Evolutionary conservation across 257 asterid genomes (phyloP), one percentile per base, ranked within the genome.

Genomic region (Petrea volubilis): DNA sequence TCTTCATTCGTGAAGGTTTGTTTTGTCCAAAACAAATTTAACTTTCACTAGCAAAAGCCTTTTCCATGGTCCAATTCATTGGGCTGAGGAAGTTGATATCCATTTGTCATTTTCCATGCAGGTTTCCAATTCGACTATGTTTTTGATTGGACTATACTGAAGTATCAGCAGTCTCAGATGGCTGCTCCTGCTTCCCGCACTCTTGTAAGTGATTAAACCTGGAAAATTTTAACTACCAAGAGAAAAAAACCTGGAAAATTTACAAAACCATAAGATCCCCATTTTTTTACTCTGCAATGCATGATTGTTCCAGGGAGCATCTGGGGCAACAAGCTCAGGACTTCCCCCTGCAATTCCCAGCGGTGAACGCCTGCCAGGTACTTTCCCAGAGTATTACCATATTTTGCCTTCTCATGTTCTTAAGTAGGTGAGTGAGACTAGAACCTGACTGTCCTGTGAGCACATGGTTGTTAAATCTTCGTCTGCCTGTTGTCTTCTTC

Each of bases 41-140:
- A 50, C 44, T 64, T 71, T 60, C 53, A 36, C 56, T 44, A 3
- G 21, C 9, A 15, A 34, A 67, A 8, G 29, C 34, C n/a, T 44
- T 36, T 23, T 60, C 29, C 31, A 14, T 41, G 28, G 27, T 51
- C 18, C 36, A 56, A 46, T 9, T 64, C 58, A 25, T 62, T 60
- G 38, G 60, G 53, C 47, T 60, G 55, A 53, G 55, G 8, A 74
- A 41, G 36, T 23, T 23, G 33, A 12, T 11, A 25, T 36, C 60
- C 40, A 50, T 67, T 34, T 68, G 41, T 18, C 38, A 49, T 73
- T 53, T 53, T 44, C 64, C 36, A 50, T 74, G 63, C 81, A 93
- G 98, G 98, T 64, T 93, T 93, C 84, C 98, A 91, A 75, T 93
- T 91, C 67, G 98, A 93, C 80, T 86, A 93, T 85, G 95, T 93